These are phyloP conservation scores for Tylopilus orsonianus DNA, from an alignment of 1,284 basidiomycete genomes.

Conservation along the genomic window DNA sequence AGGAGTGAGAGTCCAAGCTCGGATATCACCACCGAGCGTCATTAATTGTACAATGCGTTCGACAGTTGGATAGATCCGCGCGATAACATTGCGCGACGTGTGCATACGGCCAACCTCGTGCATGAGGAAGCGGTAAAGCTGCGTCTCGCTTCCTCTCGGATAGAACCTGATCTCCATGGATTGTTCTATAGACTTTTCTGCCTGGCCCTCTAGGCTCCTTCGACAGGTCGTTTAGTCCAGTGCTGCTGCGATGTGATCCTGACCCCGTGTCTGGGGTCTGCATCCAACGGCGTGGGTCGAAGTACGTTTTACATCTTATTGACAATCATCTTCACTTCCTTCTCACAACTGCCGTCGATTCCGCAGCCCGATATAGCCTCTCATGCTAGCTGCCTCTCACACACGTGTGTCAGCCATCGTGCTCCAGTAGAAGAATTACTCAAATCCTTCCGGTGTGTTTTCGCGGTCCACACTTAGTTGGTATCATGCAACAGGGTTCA, in stretches of 20 bases:
- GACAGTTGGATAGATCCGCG: conserved; percentile 29
- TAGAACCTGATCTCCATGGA: conserved; percentile 15
- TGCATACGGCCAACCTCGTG: conserved; percentile 34
- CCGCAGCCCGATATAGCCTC: conserved; percentile 43
- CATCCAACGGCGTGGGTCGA: conserved; percentile 34
- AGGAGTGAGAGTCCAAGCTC: conserved; percentile 15
- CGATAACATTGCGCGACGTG: conserved; percentile 25
- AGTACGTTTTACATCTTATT: conserved; percentile 33
- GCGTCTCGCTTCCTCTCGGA: conserved; percentile 20
- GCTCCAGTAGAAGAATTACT: conserved; percentile 42
- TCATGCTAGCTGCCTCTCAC: conserved; percentile 46
- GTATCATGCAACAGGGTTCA: conserved; percentile 22
- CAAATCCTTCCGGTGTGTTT: conserved; percentile 40
- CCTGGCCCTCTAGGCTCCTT: conserved; percentile 42
- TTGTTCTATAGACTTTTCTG: conserved; percentile 39
- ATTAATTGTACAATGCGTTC: conserved; percentile 26
- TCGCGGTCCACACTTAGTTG: conserved; percentile 10
- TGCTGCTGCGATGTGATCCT: conserved; percentile 31
- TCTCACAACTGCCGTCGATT: conserved; percentile 15
- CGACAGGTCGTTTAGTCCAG: conserved; percentile 41
- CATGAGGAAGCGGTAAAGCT: conserved; percentile 38
- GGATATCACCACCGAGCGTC: conserved; percentile 27
- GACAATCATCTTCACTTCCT: conserved; percentile 10
- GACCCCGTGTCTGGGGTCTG: conserved; percentile 33
- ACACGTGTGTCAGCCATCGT: conserved; percentile 36